Conservation (phyloP, 495 filamentous ascomycete genomes). For the Aspergillus funiculosus region DNA sequence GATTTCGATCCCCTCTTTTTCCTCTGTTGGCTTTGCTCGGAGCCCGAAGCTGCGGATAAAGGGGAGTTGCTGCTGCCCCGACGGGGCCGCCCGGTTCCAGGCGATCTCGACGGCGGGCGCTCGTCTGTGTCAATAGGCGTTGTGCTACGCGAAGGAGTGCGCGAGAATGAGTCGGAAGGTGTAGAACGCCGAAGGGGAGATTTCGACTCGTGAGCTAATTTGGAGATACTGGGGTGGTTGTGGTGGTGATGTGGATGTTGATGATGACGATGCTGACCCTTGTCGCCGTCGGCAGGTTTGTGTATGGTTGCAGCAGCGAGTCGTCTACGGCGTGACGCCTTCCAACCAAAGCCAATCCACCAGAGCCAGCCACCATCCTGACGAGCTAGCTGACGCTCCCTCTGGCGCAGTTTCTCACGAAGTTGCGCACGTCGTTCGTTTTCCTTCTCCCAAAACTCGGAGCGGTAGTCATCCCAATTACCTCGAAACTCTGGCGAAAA, state of each 20-base stretch:
- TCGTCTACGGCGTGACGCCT: constrained; percentile 46
- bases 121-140: constrained; percentile 41
- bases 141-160: constrained; percentile 45
- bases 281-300: constrained; percentile 21
- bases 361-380: constrained; percentile 73
- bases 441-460: constrained; percentile 94
- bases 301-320: constrained; percentile 29
- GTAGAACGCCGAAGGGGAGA: constrained; percentile 31
- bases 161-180: constrained; percentile 44
- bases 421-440: constrained; percentile 79
- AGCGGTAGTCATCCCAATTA: constrained; percentile 90
- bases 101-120: constrained; percentile 37
- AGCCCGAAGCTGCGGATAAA: constrained; percentile 20
- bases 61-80: constrained; percentile 30
- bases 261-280: constrained; percentile 26
- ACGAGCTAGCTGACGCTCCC: constrained; percentile 58
- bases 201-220: constrained; percentile 32
- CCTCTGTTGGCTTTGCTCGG: constrained; percentile 28
- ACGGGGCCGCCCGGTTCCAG: constrained; percentile 30
- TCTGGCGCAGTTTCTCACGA: constrained; percentile 58
- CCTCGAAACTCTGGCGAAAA: constrained; percentile 94
- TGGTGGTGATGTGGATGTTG: no score
- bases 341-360: constrained; percentile 62
- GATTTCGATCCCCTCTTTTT: constrained; percentile 35
- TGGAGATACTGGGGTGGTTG: constrained; percentile 31